phyloP scores from a whole-genome alignment of 257 asterid genomes.

The Euphrasia confusa region DNA sequence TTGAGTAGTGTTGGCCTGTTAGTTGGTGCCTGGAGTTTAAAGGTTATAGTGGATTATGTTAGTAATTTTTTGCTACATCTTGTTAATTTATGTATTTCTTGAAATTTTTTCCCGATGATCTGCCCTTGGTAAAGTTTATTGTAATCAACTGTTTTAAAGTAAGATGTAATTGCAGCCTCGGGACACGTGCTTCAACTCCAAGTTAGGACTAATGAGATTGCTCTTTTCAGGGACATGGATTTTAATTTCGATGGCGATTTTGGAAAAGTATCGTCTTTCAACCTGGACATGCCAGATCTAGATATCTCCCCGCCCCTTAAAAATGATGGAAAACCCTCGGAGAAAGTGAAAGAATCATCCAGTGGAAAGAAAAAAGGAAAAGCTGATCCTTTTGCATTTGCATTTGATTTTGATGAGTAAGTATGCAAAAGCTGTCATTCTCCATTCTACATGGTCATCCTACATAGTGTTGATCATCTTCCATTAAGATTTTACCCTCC shows the following conservation, averaged over 20 bases:
- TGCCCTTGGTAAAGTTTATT: conserved; percentile 9
- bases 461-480: conserved; percentile 13
- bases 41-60: neutral
- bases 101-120: neutral
- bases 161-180: conserved; percentile 11
- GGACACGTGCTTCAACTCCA: conserved; percentile 15
- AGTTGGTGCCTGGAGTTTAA: conserved; percentile 17
- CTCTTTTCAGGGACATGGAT: conserved; percentile 74
- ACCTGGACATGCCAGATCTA: conserved; percentile 72
- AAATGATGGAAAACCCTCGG: conserved; percentile 53
- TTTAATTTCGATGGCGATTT: conserved; percentile 77
- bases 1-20: conserved; percentile 16
- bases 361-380: conserved; percentile 46
- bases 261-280: conserved; percentile 74
- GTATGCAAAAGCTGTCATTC: conserved; percentile 27
- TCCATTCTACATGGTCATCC: conserved; percentile 14
- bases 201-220: conserved; percentile 25
- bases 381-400: conserved; percentile 52
- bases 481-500: conserved; percentile 16
- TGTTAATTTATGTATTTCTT: conserved; percentile 14
- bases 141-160: conserved; percentile 3
- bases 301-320: conserved; percentile 66
- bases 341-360: conserved; percentile 44
- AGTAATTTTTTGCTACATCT: conserved; percentile 14
- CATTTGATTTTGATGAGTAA: conserved; percentile 83